Conservation (phyloP, 805 yeast genomes). For the Metschnikowia similis region DNA sequence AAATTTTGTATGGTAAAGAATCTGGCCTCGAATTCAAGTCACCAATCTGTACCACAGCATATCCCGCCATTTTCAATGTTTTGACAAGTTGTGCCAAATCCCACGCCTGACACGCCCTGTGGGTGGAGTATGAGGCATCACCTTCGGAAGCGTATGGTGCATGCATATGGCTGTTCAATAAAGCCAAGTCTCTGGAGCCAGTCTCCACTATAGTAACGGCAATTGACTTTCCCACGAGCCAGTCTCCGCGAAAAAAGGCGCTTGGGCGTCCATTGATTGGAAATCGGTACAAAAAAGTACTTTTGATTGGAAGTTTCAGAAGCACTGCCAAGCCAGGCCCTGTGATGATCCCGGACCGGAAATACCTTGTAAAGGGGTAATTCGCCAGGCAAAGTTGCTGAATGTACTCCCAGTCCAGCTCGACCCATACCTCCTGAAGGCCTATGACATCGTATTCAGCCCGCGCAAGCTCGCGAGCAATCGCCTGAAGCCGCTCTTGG, state of each 20-base stretch:
- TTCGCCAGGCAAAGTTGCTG: constrained; percentile 36
- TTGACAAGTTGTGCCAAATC: constrained; percentile 70
- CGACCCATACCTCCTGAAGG: constrained; percentile 92
- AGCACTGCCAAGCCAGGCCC: constrained; percentile 92
- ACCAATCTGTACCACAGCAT: constrained; percentile 85
- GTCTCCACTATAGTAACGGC: constrained; percentile 60
- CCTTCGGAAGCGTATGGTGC: constrained; percentile 87
- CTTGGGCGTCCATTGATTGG: constrained; percentile 93
- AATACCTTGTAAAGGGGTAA: constrained; percentile 66
- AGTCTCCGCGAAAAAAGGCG: constrained; percentile 92
- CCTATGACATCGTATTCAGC: constrained; percentile 77
- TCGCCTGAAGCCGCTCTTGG: constrained; percentile 59
- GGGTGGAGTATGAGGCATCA: constrained; percentile 86
- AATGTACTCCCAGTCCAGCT: constrained; percentile 74
- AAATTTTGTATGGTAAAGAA: constrained; percentile 70
- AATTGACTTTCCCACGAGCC: constrained; percentile 92
- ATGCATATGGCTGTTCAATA: constrained; percentile 92
- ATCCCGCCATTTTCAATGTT: constrained; percentile 65
- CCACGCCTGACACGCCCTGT: constrained; percentile 95
- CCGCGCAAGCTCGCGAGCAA: constrained; percentile 60
- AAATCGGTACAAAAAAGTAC: constrained; percentile 75
- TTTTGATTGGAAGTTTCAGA: constrained; percentile 77
- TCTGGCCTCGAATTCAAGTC: constrained; percentile 90
- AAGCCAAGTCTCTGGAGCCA: constrained; percentile 57
- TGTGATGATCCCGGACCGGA: constrained; percentile 76